A percentile compares a stretch with the other conserved stretches of the same genome.
These are phyloP conservation scores for Trichophyton simii DNA, from an alignment of 2,329 filamentous ascomycete genomes.

Conservation along the genomic window DNA sequence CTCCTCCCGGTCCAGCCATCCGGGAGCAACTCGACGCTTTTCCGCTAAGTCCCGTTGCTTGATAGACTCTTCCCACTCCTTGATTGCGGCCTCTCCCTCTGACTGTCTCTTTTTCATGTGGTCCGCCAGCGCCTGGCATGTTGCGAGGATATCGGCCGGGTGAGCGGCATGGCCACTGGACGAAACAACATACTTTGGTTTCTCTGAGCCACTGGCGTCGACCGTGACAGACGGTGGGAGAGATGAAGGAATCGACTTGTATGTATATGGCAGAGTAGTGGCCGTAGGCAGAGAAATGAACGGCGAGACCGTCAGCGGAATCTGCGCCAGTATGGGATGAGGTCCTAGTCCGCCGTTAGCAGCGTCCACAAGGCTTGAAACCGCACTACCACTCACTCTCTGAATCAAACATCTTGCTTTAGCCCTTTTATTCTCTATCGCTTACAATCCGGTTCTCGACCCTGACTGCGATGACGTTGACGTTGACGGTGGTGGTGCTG, in stretches of 20 bases:
- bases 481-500: background rate
- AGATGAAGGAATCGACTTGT: conserved; percentile 77
- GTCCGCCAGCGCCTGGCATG: conserved; percentile 63
- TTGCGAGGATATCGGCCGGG: conserved; percentile 71
- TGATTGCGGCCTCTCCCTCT: conserved; percentile 55
- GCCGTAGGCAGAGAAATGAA: conserved; percentile 84
- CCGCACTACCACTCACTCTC: conserved; percentile 24
- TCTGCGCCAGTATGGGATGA: conserved; percentile 79
- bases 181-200: conserved; percentile 64
- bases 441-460: too few relatives aligned
- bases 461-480: background rate
- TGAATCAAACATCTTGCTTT: conserved; percentile 32
- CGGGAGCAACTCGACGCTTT: conserved; percentile 51
- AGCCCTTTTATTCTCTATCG: background rate
- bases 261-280: conserved; percentile 88
- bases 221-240: conserved; percentile 61
- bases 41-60: conserved; percentile 48
- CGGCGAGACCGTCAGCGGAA: conserved; percentile 85
- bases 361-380: background rate
- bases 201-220: conserved; percentile 29
- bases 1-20: conserved; percentile 51
- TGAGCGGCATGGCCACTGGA: conserved; percentile 69
- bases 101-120: conserved; percentile 59
- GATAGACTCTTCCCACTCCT: conserved; percentile 55
- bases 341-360: conserved; percentile 42